Percentiles rank a stretch among this genome's conserved stretches.
Evolutionary conservation across 1,139 yeast genomes (phyloP).

Genomic region (Debaryomyces subglobosus): DNA sequence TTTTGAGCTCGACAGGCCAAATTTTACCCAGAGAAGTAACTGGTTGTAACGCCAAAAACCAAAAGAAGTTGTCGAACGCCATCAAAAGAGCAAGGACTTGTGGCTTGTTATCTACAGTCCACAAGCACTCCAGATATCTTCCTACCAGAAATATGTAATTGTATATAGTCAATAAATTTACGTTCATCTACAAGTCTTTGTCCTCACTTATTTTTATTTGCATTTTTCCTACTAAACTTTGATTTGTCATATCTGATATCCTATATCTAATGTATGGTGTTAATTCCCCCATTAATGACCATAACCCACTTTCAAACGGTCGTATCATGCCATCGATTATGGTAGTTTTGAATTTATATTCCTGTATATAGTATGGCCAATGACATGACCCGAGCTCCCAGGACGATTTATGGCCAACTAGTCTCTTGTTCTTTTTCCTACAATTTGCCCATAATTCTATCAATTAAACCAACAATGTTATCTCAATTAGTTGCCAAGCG

Average conservation of each 20-base stretch:
- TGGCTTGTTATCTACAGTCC: conserved; percentile 67
- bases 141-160: conserved; percentile 42
- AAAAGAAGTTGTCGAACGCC: conserved; percentile 65
- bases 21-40: conserved; percentile 70
- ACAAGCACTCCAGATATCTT: conserved; percentile 52
- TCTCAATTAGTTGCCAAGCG: conserved; percentile 36
- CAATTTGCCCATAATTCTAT: neutral
- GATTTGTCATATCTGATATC: neutral
- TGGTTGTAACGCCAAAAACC: conserved; percentile 63
- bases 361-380: conserved; percentile 4
- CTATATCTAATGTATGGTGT: neutral
- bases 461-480: conserved; percentile 28
- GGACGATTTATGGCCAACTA: neutral
- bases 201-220: neutral
- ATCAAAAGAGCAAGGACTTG: conserved; percentile 69
- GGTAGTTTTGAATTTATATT: neutral
- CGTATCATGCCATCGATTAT: neutral
- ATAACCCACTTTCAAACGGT: neutral
- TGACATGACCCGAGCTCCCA: conserved; percentile 4
- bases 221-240: neutral
- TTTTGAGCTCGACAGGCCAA: conserved; percentile 64
- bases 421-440: neutral
- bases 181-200: neutral
- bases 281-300: neutral
- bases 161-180: conserved; percentile 8